Percentiles rank a stretch among this genome's conserved stretches.
These are phyloP conservation scores for Thozetella sp. DNA, from an alignment of 495 filamentous ascomycete species.

Conservation along the genomic window DNA sequence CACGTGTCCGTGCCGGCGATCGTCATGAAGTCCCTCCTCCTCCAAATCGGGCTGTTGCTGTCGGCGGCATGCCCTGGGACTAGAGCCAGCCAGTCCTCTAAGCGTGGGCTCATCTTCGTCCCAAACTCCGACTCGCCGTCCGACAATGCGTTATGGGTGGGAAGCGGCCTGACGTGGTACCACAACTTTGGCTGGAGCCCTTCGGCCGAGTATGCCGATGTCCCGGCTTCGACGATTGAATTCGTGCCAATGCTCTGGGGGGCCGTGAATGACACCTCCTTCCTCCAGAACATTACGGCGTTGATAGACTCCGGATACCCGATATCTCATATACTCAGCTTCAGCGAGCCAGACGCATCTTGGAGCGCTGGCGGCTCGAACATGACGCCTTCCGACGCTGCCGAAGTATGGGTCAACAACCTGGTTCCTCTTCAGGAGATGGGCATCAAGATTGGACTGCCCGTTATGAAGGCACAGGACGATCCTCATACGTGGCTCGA, in stretches of 20 bases:
- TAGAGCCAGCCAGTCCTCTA: slow-evolving; percentile 22
- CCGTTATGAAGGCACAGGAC: slow-evolving; percentile 45
- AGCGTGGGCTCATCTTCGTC: slow-evolving; percentile 65
- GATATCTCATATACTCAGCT: slow-evolving; percentile 58
- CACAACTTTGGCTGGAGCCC: slow-evolving; percentile 62
- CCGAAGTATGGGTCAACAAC: slow-evolving; percentile 55
- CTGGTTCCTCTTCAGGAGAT: slow-evolving; percentile 57
- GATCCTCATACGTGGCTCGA: slow-evolving; percentile 58
- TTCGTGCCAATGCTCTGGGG: slow-evolving; percentile 75
- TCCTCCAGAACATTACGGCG: slow-evolving; percentile 43
- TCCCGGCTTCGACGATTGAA: slow-evolving; percentile 37
- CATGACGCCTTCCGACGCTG: slow-evolving; percentile 50
- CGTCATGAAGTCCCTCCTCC: not conserved
- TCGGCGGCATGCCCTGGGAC: not conserved
- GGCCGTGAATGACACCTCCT: slow-evolving; percentile 38
- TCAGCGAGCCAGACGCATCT: slow-evolving; percentile 66
- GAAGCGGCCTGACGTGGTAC: slow-evolving; percentile 65
- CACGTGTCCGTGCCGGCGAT: no score
- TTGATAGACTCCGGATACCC: slow-evolving; percentile 44
- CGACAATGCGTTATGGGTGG: slow-evolving; percentile 56
- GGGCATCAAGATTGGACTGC: slow-evolving; percentile 52
- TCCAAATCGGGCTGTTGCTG: not conserved
- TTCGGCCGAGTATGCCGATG: slow-evolving; percentile 35
- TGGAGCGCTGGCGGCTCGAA: slow-evolving; percentile 49
- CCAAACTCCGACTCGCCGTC: slow-evolving; percentile 34